These are phyloP conservation scores for Gracilaria vermiculophylla DNA, from an alignment of 23 red algal genomes.

Conservation along the genomic window DNA sequence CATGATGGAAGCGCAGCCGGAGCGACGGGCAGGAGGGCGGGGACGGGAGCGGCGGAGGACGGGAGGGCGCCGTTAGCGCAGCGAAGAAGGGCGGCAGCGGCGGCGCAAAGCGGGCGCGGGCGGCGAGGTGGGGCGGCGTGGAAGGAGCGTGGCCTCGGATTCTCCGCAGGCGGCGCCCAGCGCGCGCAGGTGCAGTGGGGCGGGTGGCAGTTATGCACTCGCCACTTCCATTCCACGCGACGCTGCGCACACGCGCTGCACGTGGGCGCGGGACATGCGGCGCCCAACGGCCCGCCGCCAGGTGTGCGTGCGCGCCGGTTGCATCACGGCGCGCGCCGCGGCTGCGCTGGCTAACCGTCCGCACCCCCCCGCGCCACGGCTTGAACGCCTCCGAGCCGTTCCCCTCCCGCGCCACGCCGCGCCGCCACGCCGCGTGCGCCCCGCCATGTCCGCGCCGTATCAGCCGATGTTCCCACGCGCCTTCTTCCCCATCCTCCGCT, in stretches of 20 bases:
- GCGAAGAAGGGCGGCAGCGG: background rate
- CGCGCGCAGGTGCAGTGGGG: constrained; percentile 7
- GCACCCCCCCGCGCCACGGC: background rate
- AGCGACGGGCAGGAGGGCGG: background rate
- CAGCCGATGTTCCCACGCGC: background rate
- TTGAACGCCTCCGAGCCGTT: background rate
- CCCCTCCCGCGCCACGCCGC: background rate
- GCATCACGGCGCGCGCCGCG: constrained; percentile 2
- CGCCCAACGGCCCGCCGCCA: background rate
- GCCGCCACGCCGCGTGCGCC: background rate
- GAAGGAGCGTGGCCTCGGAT: background rate
- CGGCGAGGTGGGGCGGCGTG: background rate
- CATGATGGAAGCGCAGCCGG: constrained; percentile 57
- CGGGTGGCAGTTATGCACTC: constrained; percentile 40
- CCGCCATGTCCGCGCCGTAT: background rate
- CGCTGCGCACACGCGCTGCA: background rate
- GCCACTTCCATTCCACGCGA: constrained; percentile 22
- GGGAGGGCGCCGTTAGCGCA: background rate
- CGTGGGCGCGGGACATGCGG: background rate
- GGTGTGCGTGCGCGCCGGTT: background rate
- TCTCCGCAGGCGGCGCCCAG: background rate
- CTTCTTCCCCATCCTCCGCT: too few species aligned
- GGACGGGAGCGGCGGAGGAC: background rate
- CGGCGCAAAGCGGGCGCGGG: background rate
- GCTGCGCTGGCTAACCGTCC: background rate